Evolutionary conservation across 306 rosid genomes (phyloP).

Genomic region (Cicer cuneatum): DNA sequence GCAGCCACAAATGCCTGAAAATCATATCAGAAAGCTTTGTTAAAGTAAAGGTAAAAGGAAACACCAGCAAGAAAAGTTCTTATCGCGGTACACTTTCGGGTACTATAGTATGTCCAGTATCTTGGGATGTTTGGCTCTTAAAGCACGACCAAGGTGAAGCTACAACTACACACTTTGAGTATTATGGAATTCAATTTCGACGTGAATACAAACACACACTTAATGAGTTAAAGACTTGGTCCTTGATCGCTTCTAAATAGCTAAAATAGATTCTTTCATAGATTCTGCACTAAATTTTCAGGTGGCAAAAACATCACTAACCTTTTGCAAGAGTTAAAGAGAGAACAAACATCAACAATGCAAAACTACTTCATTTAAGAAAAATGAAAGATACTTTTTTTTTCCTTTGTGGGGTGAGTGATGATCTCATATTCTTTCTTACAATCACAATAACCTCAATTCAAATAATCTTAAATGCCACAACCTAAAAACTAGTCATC

Average conservation of each 20-base stretch:
- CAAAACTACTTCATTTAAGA: conserved; percentile 38
- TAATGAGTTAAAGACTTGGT: conserved; percentile 5
- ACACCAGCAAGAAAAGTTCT: conserved; percentile 28
- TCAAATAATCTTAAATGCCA: conserved; percentile 40
- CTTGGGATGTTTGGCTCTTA: no score
- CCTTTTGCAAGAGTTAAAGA: conserved; percentile 13
- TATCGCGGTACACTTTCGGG: neutral
- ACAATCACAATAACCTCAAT: conserved; percentile 45
- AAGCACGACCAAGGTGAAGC: no score
- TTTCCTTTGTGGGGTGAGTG: conserved; percentile 3
- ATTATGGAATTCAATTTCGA: no score
- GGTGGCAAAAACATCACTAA: neutral
- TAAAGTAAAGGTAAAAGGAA: neutral
- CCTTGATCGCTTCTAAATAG: conserved; percentile 11
- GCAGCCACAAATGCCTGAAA: conserved; percentile 36
- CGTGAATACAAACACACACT: no score
- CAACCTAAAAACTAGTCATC: conserved; percentile 45
- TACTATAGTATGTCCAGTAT: no score
- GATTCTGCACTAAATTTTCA: neutral
- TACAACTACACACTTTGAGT: no score
- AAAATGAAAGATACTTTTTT: neutral
- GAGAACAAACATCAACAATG: conserved; percentile 5
- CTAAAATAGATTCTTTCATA: conserved; percentile 21
- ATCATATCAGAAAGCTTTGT: conserved; percentile 30
- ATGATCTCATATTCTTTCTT: conserved; percentile 41